Conservation (phyloP, 225 moss, liverwort and hornwort genomes). For the Polytrichum formosum region DNA sequence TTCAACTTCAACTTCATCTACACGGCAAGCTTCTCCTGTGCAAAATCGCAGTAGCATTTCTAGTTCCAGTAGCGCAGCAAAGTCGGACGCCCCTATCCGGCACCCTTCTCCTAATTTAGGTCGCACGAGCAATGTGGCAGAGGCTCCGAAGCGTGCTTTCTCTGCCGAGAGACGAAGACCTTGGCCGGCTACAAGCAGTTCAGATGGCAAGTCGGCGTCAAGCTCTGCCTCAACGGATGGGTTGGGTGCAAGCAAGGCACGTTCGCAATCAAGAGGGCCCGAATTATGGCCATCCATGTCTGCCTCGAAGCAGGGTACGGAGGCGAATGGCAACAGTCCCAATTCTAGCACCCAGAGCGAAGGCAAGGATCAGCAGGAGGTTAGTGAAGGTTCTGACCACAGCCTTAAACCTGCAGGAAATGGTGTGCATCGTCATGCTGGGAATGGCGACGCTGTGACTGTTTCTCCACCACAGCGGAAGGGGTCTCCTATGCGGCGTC, state of each 20-base stretch:
- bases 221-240: constrained; percentile 23
- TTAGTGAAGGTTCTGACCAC: constrained; percentile 36
- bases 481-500: constrained; percentile 86
- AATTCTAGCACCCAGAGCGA: constrained; percentile 26
- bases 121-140: constrained; percentile 40
- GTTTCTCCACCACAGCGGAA: constrained; percentile 52
- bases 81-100: constrained; percentile 46
- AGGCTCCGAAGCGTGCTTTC: constrained; percentile 70
- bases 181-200: constrained; percentile 57
- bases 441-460: constrained; percentile 19
- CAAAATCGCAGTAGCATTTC: constrained; percentile 35
- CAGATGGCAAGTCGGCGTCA: constrained; percentile 36
- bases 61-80: constrained; percentile 6
- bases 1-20: constrained; percentile 30
- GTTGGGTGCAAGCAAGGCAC: constrained; percentile 21
- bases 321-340: constrained; percentile 24
- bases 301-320: constrained; percentile 28
- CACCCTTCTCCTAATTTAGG: constrained; percentile 95
- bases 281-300: constrained; percentile 68
- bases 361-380: constrained; percentile 37
- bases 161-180: constrained; percentile 91
- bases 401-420: constrained; percentile 79
- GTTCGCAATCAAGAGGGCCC: constrained; percentile 33
- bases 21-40: constrained; percentile 53
- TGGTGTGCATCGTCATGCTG: constrained; percentile 53